Conservation (phyloP, 371 early-diverging fungal species). For the Capillidium rhysosporum region DNA sequence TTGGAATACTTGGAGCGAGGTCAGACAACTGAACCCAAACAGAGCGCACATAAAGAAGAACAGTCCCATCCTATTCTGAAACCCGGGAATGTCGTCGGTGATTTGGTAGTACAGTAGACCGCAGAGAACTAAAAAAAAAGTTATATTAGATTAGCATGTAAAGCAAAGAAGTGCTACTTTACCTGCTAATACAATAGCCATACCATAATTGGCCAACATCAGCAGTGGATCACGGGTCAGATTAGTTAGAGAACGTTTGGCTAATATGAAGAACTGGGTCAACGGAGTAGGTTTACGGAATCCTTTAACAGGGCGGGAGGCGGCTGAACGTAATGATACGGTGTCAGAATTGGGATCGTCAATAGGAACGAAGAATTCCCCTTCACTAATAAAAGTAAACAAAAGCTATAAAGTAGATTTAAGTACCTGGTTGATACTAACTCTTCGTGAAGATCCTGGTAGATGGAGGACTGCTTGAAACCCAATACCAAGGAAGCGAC, state of each 20-base stretch:
- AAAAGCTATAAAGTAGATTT: too few relatives aligned
- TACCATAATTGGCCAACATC: constrained; percentile 61
- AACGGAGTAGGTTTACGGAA: constrained; percentile 16
- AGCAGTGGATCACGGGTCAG: constrained; percentile 71
- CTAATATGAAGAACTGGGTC: constrained; percentile 62
- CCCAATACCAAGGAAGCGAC: not conserved
- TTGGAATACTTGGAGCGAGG: constrained; percentile 51
- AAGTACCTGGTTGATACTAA: not conserved
- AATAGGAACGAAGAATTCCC: constrained; percentile 8
- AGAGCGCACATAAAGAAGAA: constrained; percentile 67
- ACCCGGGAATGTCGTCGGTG: constrained; percentile 56
- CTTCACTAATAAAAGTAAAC: constrained; percentile 4
- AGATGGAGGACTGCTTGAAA: not conserved
- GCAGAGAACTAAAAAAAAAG: constrained; percentile 25
- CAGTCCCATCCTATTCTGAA: constrained; percentile 72
- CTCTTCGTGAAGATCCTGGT: not conserved
- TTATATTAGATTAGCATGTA: not conserved
- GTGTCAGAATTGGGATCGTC: not conserved
- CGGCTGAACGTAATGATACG: constrained; percentile 15
- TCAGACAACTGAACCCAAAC: constrained; percentile 58
- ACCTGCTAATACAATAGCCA: constrained; percentile 46
- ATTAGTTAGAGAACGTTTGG: constrained; percentile 66
- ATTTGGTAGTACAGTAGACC: constrained; percentile 70
- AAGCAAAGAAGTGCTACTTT: constrained; percentile 13
- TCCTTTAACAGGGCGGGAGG: constrained; percentile 21